These are phyloP conservation scores for Tuber microsphaerosporum DNA, from an alignment of 495 filamentous ascomycete genomes.

Conservation along the genomic window DNA sequence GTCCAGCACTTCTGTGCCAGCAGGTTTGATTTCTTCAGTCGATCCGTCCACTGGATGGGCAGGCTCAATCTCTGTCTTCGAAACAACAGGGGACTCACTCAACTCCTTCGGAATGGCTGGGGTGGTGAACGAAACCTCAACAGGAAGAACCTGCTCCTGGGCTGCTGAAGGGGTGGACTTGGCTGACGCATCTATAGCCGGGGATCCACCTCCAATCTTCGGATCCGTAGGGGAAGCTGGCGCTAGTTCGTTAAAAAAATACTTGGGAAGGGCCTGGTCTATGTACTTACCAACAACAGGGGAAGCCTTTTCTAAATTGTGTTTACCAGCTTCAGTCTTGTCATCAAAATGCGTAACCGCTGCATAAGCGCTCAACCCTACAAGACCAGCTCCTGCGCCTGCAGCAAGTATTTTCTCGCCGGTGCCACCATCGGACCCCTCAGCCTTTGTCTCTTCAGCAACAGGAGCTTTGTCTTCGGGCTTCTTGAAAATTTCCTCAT, in stretches of 20 bases:
- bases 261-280: neutral
- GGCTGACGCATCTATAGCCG: slow-evolving; percentile 8
- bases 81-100: slow-evolving; percentile 1
- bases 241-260: neutral
- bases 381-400: neutral
- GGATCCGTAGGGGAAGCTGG: neutral
- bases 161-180: slow-evolving; percentile 5
- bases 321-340: neutral
- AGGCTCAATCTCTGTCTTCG: slow-evolving; percentile 12
- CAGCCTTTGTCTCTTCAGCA: neutral
- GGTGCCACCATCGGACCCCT: neutral
- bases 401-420: neutral
- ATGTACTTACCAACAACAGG: neutral
- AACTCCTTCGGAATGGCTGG: neutral
- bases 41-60: slow-evolving; percentile 23
- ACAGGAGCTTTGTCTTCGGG: slow-evolving; percentile 45
- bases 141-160: slow-evolving; percentile 12
- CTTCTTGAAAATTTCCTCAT: slow-evolving; percentile 75
- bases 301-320: neutral
- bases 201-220: neutral
- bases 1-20: slow-evolving; percentile 3
- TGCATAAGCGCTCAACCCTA: neutral
- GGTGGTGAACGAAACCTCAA: slow-evolving; percentile 6
- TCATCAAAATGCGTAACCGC: neutral
- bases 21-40: slow-evolving; percentile 13